Percentiles rank a stretch among this genome's conserved stretches.
These are phyloP conservation scores for Exophiala sp. DNA, from an alignment of 2,329 filamentous ascomycete genomes.

Conservation along the genomic window DNA sequence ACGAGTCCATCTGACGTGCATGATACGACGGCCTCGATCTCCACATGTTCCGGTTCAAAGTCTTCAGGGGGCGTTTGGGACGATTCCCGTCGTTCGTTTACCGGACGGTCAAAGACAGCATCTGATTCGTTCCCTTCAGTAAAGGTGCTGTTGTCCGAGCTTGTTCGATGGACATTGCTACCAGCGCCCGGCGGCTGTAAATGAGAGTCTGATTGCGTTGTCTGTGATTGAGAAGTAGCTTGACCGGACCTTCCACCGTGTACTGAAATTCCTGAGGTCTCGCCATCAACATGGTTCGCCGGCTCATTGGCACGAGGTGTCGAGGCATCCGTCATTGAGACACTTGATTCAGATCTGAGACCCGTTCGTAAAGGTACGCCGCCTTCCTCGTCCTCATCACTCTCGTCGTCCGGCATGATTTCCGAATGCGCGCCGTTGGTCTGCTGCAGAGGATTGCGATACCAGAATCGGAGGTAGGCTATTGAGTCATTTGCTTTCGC, in stretches of 20 bases:
- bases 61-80: constrained; percentile 15
- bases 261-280: too few relatives aligned
- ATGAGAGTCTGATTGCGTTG: not conserved
- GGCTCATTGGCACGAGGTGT: constrained; percentile 8
- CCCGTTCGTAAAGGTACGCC: constrained; percentile 43
- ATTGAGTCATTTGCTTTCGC: constrained; percentile 90
- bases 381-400: constrained; percentile 45
- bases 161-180: not conserved
- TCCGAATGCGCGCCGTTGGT: constrained; percentile 48
- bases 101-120: constrained; percentile 43
- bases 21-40: constrained; percentile 85
- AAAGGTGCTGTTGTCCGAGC: constrained; percentile 46
- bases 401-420: constrained; percentile 44
- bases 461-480: constrained; percentile 83
- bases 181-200: not conserved
- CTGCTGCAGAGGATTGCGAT: constrained; percentile 66
- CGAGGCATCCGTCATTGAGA: constrained; percentile 28
- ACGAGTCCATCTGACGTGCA: constrained; percentile 86
- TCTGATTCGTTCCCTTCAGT: constrained; percentile 37
- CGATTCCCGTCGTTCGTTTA: constrained; percentile 26
- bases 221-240: not conserved
- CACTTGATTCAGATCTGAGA: constrained; percentile 36
- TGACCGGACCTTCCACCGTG: not conserved
- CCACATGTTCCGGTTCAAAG: constrained; percentile 46
- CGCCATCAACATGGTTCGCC: too few relatives aligned